phyloP scores from a whole-genome alignment of 2,329 filamentous ascomycete species.

The Truncatella angustata region DNA sequence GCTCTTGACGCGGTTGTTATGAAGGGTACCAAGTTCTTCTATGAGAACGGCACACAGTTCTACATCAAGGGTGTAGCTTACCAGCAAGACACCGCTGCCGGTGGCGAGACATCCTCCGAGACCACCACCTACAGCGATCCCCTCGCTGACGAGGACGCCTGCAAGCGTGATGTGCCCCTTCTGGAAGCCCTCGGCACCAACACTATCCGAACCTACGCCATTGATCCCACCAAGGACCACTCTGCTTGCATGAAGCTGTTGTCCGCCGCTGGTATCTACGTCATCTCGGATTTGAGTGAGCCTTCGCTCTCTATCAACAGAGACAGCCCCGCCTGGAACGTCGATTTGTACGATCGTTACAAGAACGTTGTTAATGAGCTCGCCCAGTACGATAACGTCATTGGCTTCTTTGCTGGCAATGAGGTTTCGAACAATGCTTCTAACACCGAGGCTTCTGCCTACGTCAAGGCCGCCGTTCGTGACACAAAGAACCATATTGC shows the following conservation, averaged over 20 bases:
- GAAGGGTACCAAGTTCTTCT: conserved; percentile 60
- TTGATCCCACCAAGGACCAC: conserved; percentile 67
- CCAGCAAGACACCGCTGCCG: conserved; percentile 59
- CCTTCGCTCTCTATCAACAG: conserved; percentile 71
- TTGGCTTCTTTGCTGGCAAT: conserved; percentile 82
- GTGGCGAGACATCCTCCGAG: conserved; percentile 29
- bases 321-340: conserved; percentile 64
- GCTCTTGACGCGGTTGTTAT: conserved; percentile 30
- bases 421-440: conserved; percentile 74
- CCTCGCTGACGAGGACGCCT: conserved; percentile 58
- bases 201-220: conserved; percentile 74
- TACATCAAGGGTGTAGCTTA: conserved; percentile 77
- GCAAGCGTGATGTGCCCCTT: conserved; percentile 70
- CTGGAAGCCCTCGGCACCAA: conserved; percentile 68
- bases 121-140: conserved; percentile 63
- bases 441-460: conserved; percentile 74
- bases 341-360: conserved; percentile 67
- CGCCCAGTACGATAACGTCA: conserved; percentile 68
- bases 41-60: conserved; percentile 51
- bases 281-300: conserved; percentile 72
- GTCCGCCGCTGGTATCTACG: conserved; percentile 72
- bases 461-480: conserved; percentile 78
- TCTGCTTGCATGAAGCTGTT: conserved; percentile 68
- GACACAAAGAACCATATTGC: conserved; percentile 80
- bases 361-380: conserved; percentile 69